Base-by-base conservation (phyloP, 2,329 filamentous ascomycete species). In the Geosmithia morbida region DNA sequence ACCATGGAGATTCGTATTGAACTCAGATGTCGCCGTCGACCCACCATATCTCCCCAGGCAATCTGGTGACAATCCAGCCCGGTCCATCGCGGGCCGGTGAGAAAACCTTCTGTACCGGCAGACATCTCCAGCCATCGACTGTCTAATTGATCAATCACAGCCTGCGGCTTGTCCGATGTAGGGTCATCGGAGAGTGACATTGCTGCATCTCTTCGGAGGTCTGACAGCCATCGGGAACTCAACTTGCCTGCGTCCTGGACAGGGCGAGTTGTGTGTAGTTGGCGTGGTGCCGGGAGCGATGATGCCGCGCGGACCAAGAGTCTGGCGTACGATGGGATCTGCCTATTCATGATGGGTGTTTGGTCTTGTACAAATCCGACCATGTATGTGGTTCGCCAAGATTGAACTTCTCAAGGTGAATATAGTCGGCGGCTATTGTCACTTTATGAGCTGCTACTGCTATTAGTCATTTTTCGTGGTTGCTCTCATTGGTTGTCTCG, bases 11-110 rank as follows among this genome's bases (percentile, higher is more conserved):
- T 3, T 20, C 26, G 18, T 18, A 7, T 43, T 26, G 19, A 13
- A 20, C n/a, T 20, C 41, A 20, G 13, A 30, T n/a, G 65, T 61
- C 53, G 65, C 61, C 29, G 11, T 30, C 33, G 22, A 54, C 67
- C 63, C 66, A 87, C 85, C 83, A 88, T 87, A 61, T 95, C 87
- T 29, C 87, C 88, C 87, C 86, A 94, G 0, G 78, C 79, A 20
- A 94, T 81, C 52, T 73, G 70, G 50, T 86, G 80, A 47, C 72
- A 68, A 52, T 78, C 76, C 33, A 90, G 59, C 0, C 85, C 76
- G 46, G 78, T 70, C 53, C 75, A 71, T 50, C 72, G 68, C 41
- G 50, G 48, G 11, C 70, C 74, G 0, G 81, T 85, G 52, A 92
- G 62, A 60, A 80, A 94, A 0, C 87, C 86, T 56, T 90, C 83